Base-by-base conservation (phyloP, 306 rosid genomes). In the Geum urbanum region DNA sequence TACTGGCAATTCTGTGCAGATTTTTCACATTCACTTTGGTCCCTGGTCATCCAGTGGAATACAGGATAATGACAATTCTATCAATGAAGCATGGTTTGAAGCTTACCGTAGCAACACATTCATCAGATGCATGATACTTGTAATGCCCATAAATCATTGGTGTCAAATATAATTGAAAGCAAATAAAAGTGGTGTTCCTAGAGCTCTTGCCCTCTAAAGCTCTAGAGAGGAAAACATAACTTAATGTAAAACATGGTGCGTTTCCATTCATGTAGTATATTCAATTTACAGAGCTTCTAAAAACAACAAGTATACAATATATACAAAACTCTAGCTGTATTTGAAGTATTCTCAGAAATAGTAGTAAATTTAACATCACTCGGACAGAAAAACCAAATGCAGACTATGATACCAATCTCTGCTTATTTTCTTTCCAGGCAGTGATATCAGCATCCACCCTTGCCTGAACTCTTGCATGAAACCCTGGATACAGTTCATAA, bases 1-100 rank as follows among this genome's bases (percentile, higher is more conserved):
- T 86, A 7, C 32, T 91, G 46, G 96, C 97, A 49, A 88, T 89
- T 80, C 58, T 88, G 83, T 91, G 92, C 78, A 84, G 99, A 74
- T 91, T 94, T 74, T 89, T 91, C 87, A 87, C 79, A 58, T 94
- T 91, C 82, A 76, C 67, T 19, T 79, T 94, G 82, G 92, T 87
- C 53, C 75, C 85, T 15, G 95, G 87, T 19, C 96, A 94, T 69
- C 63, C 51, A 5, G 87, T 94, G 16, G 81, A 84, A 66, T 94
- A 91, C 59, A 81, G 95, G 54, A 94, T 91, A 97, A 94, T 89
- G 99, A 91, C 97, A 52, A 87, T 88, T 48, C 87, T 94, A 59
- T 91, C 99, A 62, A 90, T 90, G 99, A 90, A 85, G 6, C 66
- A 88, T 70, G 99, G 99, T 47, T 78, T 94, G 88, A 88, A 88